Evolutionary conservation across 176 grass and related monocot species (phyloP).

Genomic region (Themeda triandra): DNA sequence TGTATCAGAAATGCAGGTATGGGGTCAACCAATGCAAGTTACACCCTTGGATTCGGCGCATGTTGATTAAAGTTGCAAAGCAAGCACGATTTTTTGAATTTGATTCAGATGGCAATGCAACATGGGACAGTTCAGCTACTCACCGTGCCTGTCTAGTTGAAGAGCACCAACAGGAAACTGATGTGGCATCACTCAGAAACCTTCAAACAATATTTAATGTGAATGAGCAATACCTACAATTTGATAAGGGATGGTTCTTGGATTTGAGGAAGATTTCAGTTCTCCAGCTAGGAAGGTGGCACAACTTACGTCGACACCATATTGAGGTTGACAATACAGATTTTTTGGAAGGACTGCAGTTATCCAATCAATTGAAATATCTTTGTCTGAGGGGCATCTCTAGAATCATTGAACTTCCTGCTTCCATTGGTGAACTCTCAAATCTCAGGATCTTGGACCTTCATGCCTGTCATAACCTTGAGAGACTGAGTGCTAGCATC

Average conservation of each 20-base stretch:
- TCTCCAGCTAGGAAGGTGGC: slow-evolving; percentile 54
- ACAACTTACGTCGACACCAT: slow-evolving; percentile 38
- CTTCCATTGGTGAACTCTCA: slow-evolving; percentile 42
- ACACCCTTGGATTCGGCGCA: slow-evolving; percentile 44
- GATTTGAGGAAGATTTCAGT: slow-evolving; percentile 37
- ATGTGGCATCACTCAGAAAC: not conserved
- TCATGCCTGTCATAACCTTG: slow-evolving; percentile 85
- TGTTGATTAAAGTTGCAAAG: slow-evolving; percentile 49
- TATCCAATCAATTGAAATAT: slow-evolving; percentile 55
- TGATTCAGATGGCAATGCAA: slow-evolving; percentile 45
- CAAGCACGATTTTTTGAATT: slow-evolving; percentile 52
- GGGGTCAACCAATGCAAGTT: slow-evolving; percentile 38
- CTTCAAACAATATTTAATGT: slow-evolving; percentile 54
- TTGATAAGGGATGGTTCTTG: slow-evolving; percentile 44
- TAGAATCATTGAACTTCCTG: slow-evolving; percentile 52
- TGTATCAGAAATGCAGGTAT: slow-evolving; percentile 20
- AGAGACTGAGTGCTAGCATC: slow-evolving; percentile 41
- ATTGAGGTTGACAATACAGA: slow-evolving; percentile 48
- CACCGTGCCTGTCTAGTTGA: slow-evolving; percentile 37
- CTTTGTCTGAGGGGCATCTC: slow-evolving; percentile 54
- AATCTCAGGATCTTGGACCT: slow-evolving; percentile 66
- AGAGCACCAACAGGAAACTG: not conserved
- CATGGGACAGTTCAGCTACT: slow-evolving; percentile 23
- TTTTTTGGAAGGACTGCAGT: slow-evolving; percentile 43
- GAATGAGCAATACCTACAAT: slow-evolving; percentile 47